Base-by-base conservation (phyloP, 192 early-diverging fungal species). In the Coemansia sp. region DNA sequence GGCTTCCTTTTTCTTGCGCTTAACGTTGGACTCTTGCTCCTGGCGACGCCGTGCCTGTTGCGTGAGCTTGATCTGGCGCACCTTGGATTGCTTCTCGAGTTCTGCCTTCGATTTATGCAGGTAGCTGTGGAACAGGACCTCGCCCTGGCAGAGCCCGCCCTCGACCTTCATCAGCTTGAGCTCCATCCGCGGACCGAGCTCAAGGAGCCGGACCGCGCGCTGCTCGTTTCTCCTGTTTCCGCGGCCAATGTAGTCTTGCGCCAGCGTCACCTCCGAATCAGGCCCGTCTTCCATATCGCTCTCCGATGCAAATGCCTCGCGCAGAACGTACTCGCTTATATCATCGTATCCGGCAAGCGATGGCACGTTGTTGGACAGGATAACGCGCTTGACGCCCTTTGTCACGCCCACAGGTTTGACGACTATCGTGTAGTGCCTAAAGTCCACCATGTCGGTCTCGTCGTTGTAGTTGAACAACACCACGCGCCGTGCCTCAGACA, bases 261-360 rank as follows among this genome's bases (percentile, higher is more conserved):
- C 65, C 40, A 98, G 74, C 11, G 88, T 89, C 17, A 98, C 90
- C 20, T 88, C 89, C n/a, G 85, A 84, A 45, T 96, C 93, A 0
- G 90, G 87, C 4, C 87, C 94, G 62, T 96, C 94, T 70, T 97
- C 95, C 4, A 94, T 88, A 68, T 98, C 97, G 57, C 88, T 90
- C 60, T 97, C 95, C 1, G 90, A 90, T 2, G 91, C 86, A 75
- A 87, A 84, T 0, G 90, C 92, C 62, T 91, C 90, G 45, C 87
- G 84, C 50, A 94, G 75, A 15, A 99, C 87, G 67, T 91, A 99
- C 28, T 99, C 97, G 50, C 89, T 87, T 29, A 99, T 92, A 70
- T 99, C 97, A 42, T 90, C 85, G 67, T 87, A 95, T 10, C 84
- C 71, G 22, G 85, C 72, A 50, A 99, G 58, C 64, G 93, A 85